Percentiles rank a stretch among this genome's conserved stretches.
Conservation (phyloP, 106 monocot genomes). For the Phalaenopsis equestris region DNA sequence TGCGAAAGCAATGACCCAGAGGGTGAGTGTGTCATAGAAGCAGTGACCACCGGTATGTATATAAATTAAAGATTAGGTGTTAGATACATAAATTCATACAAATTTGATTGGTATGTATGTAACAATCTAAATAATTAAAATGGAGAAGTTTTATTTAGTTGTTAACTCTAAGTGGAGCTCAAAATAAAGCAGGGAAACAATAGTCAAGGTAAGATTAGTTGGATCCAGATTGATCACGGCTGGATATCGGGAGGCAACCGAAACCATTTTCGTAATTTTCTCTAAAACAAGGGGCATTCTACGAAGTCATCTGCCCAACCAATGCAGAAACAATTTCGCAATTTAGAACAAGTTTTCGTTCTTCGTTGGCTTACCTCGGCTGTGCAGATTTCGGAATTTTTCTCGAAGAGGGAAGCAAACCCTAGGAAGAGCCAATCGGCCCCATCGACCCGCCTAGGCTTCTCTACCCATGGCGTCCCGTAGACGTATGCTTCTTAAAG, state of each 20-base stretch:
- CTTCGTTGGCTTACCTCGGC: neutral
- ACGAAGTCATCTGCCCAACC: neutral
- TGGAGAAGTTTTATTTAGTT: no score
- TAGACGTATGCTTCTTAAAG: conserved; percentile 57
- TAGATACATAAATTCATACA: no score
- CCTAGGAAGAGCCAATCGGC: neutral
- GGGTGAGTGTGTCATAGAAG: no score
- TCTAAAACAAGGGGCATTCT: neutral
- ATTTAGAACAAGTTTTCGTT: neutral
- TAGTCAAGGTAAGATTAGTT: no score
- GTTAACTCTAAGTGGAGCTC: no score
- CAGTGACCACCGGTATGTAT: no score
- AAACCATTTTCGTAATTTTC: neutral
- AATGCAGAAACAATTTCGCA: neutral
- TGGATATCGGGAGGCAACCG: neutral
- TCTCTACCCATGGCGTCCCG: conserved; percentile 38
- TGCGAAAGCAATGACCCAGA: no score
- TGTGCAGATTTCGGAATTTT: neutral
- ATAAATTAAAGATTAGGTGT: no score
- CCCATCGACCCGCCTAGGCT: neutral
- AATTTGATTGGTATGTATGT: no score
- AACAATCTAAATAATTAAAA: no score
- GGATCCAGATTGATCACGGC: no score
- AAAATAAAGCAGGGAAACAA: no score
- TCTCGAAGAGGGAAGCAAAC: neutral